Base-by-base conservation (phyloP, 1,284 basidiomycete genomes). In the Neotropicomus parvogracilis region DNA sequence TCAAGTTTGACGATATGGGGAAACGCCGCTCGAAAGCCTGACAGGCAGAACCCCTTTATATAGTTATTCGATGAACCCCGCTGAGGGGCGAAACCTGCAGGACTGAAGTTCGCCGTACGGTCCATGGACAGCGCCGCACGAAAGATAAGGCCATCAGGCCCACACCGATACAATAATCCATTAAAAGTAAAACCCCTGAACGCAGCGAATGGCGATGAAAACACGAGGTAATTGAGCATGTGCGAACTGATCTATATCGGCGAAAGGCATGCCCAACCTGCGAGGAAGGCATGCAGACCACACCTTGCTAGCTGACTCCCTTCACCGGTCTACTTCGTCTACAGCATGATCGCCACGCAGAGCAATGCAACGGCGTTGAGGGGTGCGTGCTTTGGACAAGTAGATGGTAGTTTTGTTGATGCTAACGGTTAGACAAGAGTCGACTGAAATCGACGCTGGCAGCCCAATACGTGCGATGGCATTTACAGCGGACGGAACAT, bases 1-100 rank as follows among this genome's bases (percentile, higher is more conserved):
- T 21, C 62, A 57, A 59, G 48, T 27, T 40, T n/a, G 40, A 43
- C 14, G 20, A 49, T 26, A 27, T 33, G 21, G 32, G 37, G 37
- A 48, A 24, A 36, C 2, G 26, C 24, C 16, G 21, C 9, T 17
- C 40, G 29, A 32, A 16, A 33, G 19, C 34, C 34, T 20, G 40
- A 16, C 6, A 14, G 26, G 3, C 7, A 21, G 1, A 14, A 12
- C n/a, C 6, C 20, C 20, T 32, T 48, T 57, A 60, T 58, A 45
- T 43, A 37, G n/a, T 29, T 10, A 34, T 12, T 40, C 27, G 13
- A 19, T 16, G 26, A 13, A 17, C 31, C 38, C 44, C 20, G 17
- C 44, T 40, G 41, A 28, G 42, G 32, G 41, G 40, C 26, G 38
- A 40, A 44, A 38, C 26, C 31, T 34, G 41, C 50, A 39, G 36